Evolutionary conservation across 495 filamentous ascomycete genomes (phyloP).

Genomic region (Xylaria grammica): DNA sequence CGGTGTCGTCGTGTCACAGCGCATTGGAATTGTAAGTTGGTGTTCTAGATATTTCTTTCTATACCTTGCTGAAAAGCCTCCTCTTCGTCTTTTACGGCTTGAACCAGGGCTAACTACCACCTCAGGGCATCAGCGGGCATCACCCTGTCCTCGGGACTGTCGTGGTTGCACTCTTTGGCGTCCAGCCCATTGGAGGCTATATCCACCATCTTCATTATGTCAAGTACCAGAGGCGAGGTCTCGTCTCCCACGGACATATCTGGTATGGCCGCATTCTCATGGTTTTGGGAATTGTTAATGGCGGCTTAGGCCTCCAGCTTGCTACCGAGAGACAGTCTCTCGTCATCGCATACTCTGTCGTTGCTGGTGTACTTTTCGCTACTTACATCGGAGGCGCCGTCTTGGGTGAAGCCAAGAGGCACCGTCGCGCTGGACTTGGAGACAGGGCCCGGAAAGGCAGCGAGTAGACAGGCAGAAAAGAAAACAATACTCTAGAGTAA

Average conservation of each 20-base stretch:
- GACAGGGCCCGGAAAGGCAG: slow-evolving; percentile 11
- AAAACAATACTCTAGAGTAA: neutral
- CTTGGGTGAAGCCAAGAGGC: slow-evolving; percentile 26
- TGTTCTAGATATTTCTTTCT: neutral
- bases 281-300: slow-evolving; percentile 71
- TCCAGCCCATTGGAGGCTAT: slow-evolving; percentile 69
- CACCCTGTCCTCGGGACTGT: slow-evolving; percentile 64
- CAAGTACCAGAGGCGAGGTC: slow-evolving; percentile 52
- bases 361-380: slow-evolving; percentile 59
- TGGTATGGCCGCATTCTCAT: slow-evolving; percentile 72
- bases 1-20: slow-evolving; percentile 57
- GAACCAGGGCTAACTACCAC: slow-evolving; percentile 18
- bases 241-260: slow-evolving; percentile 66
- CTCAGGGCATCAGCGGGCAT: slow-evolving; percentile 45
- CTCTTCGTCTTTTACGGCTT: neutral
- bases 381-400: slow-evolving; percentile 45
- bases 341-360: slow-evolving; percentile 63
- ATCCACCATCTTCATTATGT: slow-evolving; percentile 66
- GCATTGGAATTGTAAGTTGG: slow-evolving; percentile 45
- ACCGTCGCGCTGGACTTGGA: neutral
- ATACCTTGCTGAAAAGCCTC: neutral
- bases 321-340: slow-evolving; percentile 47
- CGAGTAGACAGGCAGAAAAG: neutral
- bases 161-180: slow-evolving; percentile 58
- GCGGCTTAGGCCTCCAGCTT: slow-evolving; percentile 67